Evolutionary conservation across 2,329 filamentous ascomycete genomes (phyloP), one percentile per base, ranked within the genome.

Genomic region (Aplosporella prunicola): DNA sequence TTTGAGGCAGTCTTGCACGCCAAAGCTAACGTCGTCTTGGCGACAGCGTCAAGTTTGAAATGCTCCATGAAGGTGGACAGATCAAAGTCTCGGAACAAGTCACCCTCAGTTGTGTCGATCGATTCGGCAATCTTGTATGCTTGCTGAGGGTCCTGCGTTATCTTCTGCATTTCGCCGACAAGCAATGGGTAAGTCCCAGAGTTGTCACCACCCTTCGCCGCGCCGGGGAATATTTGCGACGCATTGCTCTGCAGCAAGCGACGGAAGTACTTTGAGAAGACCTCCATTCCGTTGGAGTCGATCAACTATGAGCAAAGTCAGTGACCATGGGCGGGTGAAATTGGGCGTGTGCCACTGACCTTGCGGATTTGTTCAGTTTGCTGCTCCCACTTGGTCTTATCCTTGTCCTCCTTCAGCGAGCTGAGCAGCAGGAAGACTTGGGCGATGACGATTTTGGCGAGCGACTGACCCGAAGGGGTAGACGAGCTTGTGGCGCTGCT

Each of bases 211-310:
- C 76, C 74, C 62, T 86, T 75, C 51, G 76, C 83, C 38, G 80
- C 69, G 45, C 82, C 78, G 35, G 86, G 80, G 58, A 96, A 96
- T 58, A 98, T 91, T 55, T 91, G 81, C 46, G 80, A 69, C 52
- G 88, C 86, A 77, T 95, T 95, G 65, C 81, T 80, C 63, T 82
- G 82, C 56, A 98, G 77, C 58, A 96, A 72, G 63, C 89, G 85
- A 62, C 86, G 80, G 64, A 98, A 93, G 63, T 91, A 95, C 69
- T 88, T 93, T 43, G 85, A 80, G 61, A 88, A 95, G 58, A 95
- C 87, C 72, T 98, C 93, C 89, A 98, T 98, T 58, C 88, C 88
- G 87, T 93, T 81, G 55, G 89, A 88, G 76, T 94, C 81, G 67
- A 96, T 82, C 60, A 96, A 79, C 84, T 94, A 47, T n/a, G 45